phyloP scores from a whole-genome alignment of 805 yeast genomes.

The Ogataea naganishii region DNA sequence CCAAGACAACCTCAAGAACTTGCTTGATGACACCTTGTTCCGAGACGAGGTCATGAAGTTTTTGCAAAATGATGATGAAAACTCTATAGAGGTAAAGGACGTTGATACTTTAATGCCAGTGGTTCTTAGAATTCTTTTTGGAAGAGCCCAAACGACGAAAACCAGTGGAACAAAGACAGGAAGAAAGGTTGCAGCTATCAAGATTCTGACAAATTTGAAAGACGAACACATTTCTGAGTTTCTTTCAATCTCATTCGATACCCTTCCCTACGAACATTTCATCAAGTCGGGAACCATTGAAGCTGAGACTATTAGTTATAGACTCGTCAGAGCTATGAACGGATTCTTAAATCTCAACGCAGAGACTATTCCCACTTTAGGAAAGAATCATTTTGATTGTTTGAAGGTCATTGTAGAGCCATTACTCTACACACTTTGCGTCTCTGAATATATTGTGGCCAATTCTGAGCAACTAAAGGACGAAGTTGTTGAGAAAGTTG shows the following conservation, averaged over 20 bases:
- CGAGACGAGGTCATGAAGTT: conserved; percentile 76
- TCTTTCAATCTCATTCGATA: conserved; percentile 51
- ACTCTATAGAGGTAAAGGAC: conserved; percentile 54
- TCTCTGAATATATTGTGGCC: conserved; percentile 38
- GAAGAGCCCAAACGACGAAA: conserved; percentile 68
- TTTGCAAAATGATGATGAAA: conserved; percentile 41
- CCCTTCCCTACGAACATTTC: conserved; percentile 33
- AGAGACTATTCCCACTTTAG: conserved; percentile 51
- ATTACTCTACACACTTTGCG: conserved; percentile 42
- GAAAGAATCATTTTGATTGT: conserved; percentile 42
- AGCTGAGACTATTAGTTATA: conserved; percentile 18
- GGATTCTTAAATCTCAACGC: conserved; percentile 60
- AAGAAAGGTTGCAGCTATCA: conserved; percentile 61
- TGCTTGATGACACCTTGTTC: conserved; percentile 76
- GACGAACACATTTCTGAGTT: conserved; percentile 49
- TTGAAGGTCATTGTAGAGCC: conserved; percentile 48
- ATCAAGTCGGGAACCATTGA: conserved; percentile 13
- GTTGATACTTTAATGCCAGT: conserved; percentile 55
- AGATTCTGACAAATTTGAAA: conserved; percentile 49
- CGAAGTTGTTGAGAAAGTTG: conserved; percentile 29
- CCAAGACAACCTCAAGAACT: conserved; percentile 59
- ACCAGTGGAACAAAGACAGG: conserved; percentile 66
- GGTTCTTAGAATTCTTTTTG: conserved; percentile 71
- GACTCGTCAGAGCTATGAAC: conserved; percentile 36
- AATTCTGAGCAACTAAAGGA: conserved; percentile 11